Conservation (phyloP, 495 filamentous ascomycete genomes). For the Astrothelium subdiscretum region DNA sequence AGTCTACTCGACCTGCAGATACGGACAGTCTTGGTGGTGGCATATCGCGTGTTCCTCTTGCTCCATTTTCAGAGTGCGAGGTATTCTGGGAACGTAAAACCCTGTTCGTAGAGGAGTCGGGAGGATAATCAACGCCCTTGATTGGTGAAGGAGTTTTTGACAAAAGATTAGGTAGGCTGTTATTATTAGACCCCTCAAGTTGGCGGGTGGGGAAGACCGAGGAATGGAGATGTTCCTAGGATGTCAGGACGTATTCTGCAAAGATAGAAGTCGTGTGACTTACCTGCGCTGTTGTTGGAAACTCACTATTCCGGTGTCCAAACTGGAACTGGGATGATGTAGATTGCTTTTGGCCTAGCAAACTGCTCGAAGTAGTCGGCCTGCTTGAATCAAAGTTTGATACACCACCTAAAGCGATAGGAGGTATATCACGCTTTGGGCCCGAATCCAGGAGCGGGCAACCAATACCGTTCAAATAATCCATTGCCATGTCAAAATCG, state of each 20-base stretch:
- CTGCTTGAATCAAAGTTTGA: background rate
- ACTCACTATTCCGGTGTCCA: background rate
- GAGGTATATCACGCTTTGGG: background rate
- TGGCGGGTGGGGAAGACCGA: background rate
- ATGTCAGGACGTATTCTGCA: background rate
- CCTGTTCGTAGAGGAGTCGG: background rate
- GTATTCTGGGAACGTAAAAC: background rate
- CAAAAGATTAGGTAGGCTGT: background rate
- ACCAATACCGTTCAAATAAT: conserved; percentile 23
- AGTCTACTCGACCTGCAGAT: background rate
- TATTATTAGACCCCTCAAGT: background rate
- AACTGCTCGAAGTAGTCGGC: background rate
- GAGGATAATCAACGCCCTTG: background rate
- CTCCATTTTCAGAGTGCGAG: background rate
- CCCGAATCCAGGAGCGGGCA: conserved; percentile 17
- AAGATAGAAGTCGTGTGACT: background rate
- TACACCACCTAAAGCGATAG: background rate
- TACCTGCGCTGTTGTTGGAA: background rate
- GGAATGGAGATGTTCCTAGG: background rate
- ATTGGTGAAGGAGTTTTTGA: background rate
- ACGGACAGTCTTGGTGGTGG: conserved; percentile 1
- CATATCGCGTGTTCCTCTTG: background rate
- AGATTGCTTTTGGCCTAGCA: background rate
- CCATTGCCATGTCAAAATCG: conserved; percentile 26
- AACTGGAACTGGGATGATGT: background rate